Conservation (phyloP, 2,329 filamentous ascomycete genomes). For the Arachnomyces sp. region DNA sequence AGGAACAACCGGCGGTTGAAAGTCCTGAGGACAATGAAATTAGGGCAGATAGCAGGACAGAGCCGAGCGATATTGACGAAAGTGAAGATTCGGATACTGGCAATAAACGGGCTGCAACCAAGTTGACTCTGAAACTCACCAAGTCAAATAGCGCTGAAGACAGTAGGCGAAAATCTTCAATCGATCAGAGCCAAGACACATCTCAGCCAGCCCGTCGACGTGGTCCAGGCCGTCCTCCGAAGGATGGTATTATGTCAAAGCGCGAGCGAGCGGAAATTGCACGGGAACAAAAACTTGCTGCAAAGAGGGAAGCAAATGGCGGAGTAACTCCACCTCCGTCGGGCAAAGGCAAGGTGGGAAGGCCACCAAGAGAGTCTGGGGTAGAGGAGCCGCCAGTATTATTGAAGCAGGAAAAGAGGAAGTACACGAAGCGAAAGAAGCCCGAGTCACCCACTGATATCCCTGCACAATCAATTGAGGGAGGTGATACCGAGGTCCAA, state of each 20-base stretch:
- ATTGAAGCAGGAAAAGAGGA: conserved; percentile 39
- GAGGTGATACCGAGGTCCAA: conserved; percentile 22
- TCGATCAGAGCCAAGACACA: conserved; percentile 22
- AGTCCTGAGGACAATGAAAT: neutral
- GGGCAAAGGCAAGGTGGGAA: conserved; percentile 22
- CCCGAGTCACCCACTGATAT: conserved; percentile 34
- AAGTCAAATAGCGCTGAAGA: conserved; percentile 9
- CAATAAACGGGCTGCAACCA: conserved; percentile 8
- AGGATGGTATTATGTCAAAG: conserved; percentile 61
- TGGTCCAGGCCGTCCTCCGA: conserved; percentile 57
- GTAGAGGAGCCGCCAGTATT: conserved; percentile 28
- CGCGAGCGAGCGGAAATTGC: conserved; percentile 51
- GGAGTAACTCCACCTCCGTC: conserved; percentile 36
- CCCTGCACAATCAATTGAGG: conserved; percentile 37
- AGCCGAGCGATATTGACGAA: conserved; percentile 2
- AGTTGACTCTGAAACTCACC: conserved; percentile 23
- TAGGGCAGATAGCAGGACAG: neutral
- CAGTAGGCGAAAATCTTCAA: conserved; percentile 16
- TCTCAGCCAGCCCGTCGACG: conserved; percentile 35
- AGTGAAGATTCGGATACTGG: conserved; percentile 5
- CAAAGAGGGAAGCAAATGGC: conserved; percentile 40
- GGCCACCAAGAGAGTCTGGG: conserved; percentile 22
- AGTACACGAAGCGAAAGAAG: conserved; percentile 43
- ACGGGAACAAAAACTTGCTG: conserved; percentile 45
- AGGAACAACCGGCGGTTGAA: conserved; percentile 18